A percentile compares a stretch with the other conserved stretches of the same genome.
These are phyloP conservation scores for Ascochyta rabiei DNA, from an alignment of 2,329 filamentous ascomycete species.

Conservation along the genomic window DNA sequence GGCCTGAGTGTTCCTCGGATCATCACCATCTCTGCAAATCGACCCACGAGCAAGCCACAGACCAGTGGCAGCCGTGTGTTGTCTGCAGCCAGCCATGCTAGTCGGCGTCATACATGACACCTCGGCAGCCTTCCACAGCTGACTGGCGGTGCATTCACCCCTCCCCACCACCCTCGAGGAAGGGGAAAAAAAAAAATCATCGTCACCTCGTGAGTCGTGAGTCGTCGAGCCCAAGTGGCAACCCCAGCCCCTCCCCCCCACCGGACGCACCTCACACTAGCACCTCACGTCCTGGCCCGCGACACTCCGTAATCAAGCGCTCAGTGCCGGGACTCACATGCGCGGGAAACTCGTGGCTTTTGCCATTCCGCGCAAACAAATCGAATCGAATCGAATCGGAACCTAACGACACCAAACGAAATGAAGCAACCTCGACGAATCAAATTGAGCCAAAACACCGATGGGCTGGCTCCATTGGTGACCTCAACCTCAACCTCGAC, in stretches of 20 bases:
- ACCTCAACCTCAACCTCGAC: no score
- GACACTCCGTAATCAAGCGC: slow-evolving; percentile 28
- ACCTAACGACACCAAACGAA: no score
- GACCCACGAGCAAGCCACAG: slow-evolving; percentile 17
- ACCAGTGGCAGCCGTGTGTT: no score
- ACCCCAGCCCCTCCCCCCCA: slow-evolving; percentile 13
- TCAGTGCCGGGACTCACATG: no score
- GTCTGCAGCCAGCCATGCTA: slow-evolving; percentile 19
- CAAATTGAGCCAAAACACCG: no score
- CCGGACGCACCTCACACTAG: slow-evolving; percentile 19
- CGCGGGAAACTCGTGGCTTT: slow-evolving; percentile 12
- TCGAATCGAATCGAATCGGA: no score
- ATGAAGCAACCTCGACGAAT: no score
- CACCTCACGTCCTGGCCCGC: slow-evolving; percentile 15
- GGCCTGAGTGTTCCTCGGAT: slow-evolving; percentile 9
- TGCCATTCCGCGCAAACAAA: no score
- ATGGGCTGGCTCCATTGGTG: no score
- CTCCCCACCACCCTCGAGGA: no score
- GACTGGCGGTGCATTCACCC: slow-evolving; percentile 23
- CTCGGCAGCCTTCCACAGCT: slow-evolving; percentile 10
- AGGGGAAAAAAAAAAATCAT: no score
- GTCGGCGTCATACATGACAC: slow-evolving; percentile 26
- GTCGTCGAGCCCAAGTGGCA: slow-evolving; percentile 10
- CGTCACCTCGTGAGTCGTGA: slow-evolving; percentile 21
- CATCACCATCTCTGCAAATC: slow-evolving; percentile 24